Conservation (phyloP, 371 early-diverging fungal genomes). For the Funneliformis caledonium region DNA sequence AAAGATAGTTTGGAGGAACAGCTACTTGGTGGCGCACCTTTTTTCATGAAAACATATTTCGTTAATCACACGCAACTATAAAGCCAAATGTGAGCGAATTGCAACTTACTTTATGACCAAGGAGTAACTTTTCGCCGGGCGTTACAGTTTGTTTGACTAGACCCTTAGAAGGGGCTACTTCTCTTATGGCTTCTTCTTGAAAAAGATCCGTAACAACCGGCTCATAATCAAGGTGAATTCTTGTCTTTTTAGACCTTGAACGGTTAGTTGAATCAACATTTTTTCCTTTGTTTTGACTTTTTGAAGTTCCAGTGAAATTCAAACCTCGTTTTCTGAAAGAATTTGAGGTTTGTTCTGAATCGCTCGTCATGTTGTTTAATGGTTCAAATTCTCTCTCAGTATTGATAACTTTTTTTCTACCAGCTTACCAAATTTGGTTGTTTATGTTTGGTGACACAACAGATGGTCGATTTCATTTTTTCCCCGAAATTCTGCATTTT, state of each 20-base stretch:
- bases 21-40: conserved; percentile 96
- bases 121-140: not conserved
- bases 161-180: not conserved
- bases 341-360: not conserved
- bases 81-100: not conserved
- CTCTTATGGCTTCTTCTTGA: conserved; percentile 23
- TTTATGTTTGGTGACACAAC: no score
- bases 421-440: no score
- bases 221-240: not conserved
- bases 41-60: not conserved
- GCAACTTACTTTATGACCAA: conserved; percentile 10
- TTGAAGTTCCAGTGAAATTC: not conserved
- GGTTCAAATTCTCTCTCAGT: not conserved
- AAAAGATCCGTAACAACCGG: conserved; percentile 24
- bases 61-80: not conserved
- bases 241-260: not conserved
- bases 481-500: no score
- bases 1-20: conserved; percentile 85
- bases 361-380: not conserved
- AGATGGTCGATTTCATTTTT: no score
- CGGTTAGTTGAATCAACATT: not conserved
- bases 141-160: not conserved
- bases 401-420: no score
- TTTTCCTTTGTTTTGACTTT: not conserved
- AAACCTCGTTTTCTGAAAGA: not conserved